Base-by-base conservation (phyloP, 73 alveolate genomes). In the Uronychia setigera region DNA sequence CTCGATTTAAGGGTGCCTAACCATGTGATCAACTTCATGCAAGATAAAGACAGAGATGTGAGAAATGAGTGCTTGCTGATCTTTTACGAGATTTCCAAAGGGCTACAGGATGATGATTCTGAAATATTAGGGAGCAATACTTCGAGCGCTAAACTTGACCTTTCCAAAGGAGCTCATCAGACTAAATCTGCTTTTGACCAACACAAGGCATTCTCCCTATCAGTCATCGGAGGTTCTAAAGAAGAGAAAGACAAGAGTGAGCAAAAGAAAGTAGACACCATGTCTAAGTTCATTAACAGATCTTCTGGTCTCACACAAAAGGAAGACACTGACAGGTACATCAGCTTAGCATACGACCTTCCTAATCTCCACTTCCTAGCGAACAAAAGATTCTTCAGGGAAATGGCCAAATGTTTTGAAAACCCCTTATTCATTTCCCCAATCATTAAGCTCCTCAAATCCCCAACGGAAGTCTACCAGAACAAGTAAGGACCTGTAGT, bases 1-100 rank as follows among this genome's bases (percentile, higher is more conserved):
- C 90, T 93, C 31, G 99, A 96, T 85, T 90, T 96, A 83, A 94
- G 96, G 83, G 93, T 96, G 29, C 99, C 97, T 27, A 85, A 91
- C 76, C 89, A 84, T 75, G 76, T 82, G 58, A 74, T 91, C 31
- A 92, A 87, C 78, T 91, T 89, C 88, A 33, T 91, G 33, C 89
- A 91, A 76, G 96, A 91, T 80, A 0, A 67, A 11, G 92, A 82
- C 57, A 58, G 83, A 29, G 90, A 91, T 30, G 96, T 91, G 58
- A 81, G 93, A 34, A 75, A 81, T 58, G 96, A 91, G 79, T 85
- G 91, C 30, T 77, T 86, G 32, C 84, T 77, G 19, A 91, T 87
- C 26, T 80, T 87, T 83, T 80, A 30, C 57, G 91, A 84, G 33
- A 91, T 91, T 33, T 79, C 93, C 67, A 82, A 91, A 59, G 96